phyloP scores from a whole-genome alignment of 2,329 filamentous ascomycete species.

The Magnaporthales sp. region DNA sequence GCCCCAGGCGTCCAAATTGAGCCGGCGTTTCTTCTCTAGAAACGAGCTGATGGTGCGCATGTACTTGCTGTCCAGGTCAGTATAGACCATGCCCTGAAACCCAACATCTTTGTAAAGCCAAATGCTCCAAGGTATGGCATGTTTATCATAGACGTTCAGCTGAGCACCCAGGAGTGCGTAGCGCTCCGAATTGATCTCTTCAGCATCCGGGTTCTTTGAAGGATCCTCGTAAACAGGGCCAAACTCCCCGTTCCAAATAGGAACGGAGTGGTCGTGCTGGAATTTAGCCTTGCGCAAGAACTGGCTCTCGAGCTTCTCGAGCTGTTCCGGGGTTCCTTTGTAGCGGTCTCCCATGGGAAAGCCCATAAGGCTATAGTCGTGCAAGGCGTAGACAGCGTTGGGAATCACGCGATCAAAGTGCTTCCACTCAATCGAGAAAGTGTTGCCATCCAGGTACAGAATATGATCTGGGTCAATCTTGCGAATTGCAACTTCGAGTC shows the following conservation, averaged over 20 bases:
- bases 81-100: conserved; percentile 45
- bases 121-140: conserved; percentile 47
- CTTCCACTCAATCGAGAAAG: conserved; percentile 32
- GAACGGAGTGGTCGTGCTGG: conserved; percentile 29
- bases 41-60: conserved; percentile 42
- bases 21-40: conserved; percentile 43
- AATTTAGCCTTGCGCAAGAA: conserved; percentile 34
- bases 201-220: conserved; percentile 23
- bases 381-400: conserved; percentile 35
- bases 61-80: conserved; percentile 35
- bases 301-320: conserved; percentile 26
- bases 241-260: conserved; percentile 41
- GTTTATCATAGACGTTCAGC: conserved; percentile 40
- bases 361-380: conserved; percentile 37
- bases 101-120: conserved; percentile 52
- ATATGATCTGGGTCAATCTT: conserved; percentile 37
- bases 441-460: conserved; percentile 36
- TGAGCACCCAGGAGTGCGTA: conserved; percentile 37
- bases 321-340: conserved; percentile 30
- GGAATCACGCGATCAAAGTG: conserved; percentile 19
- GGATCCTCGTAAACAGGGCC: conserved; percentile 31
- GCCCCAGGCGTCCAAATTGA: conserved; percentile 49
- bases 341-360: conserved; percentile 32
- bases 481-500: conserved; percentile 28
- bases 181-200: conserved; percentile 30